Base-by-base conservation (phyloP, 164 flowering plant species). In the Chloranthus sessilifolius region DNA sequence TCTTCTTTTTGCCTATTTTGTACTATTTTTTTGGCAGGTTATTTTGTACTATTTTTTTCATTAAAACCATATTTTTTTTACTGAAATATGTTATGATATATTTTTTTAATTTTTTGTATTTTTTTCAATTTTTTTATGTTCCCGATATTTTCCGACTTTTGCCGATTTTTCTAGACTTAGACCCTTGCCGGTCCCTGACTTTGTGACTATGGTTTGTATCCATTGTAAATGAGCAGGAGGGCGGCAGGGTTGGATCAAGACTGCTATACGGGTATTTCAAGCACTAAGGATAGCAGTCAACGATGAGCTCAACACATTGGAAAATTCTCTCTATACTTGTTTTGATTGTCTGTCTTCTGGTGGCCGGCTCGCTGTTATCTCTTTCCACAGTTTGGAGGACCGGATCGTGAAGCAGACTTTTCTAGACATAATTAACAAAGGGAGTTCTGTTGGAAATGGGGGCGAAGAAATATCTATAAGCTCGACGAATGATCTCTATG, bases 321-420 rank as follows among this genome's bases (percentile, higher is more conserved):
- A 84, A 51, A 74, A 74, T 58, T 64, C 99, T n/a, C 75, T 94
- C 4, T 43, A 67, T 62, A 66, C 77, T 46, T 76, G 81, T 60
- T 94, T 82, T 44, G 88, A 83, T 27, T 84, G 82, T 60, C 96
- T 94, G 50, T 76, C 88, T 11, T 73, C 80, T 34, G 88, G 95
- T 3, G 92, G 97, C 31, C 72, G 99, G 72, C 95, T 94, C 28
- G 97, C 96, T 8, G 92, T 89, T 50, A 86, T 94, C 48, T 81
- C 97, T 23, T 89, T 94, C 64, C 97, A 89, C 61, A 94, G 99
- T 65, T 69, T 94, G 70, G 99, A 94, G 68, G 99, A 94, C 76
- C 82, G 99, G 64, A 84, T 94, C 20, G 99, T 89, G 58, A 94
- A 89, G 59, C 82, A 85, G 57, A 74, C 97, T 5, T 94, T 94